Evolutionary conservation across 768 basidiomycete genomes (phyloP).

Genomic region (Suillus placidus): DNA sequence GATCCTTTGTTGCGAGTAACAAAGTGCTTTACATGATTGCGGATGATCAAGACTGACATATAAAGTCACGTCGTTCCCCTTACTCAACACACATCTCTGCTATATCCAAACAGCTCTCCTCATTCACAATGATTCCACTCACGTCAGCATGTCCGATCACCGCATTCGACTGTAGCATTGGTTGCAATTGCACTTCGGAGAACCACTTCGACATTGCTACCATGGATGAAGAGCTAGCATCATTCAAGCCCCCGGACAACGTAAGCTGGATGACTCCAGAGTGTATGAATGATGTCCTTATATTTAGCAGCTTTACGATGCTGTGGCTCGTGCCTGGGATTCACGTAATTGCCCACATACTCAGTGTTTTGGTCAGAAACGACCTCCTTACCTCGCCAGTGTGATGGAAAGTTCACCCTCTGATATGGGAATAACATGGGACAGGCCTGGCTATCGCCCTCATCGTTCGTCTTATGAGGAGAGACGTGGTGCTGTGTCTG

Average conservation of each 20-base stretch:
- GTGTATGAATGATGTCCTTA: neutral
- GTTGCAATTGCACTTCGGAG: conserved; percentile 26
- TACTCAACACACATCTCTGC: neutral
- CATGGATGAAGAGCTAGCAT: conserved; percentile 21
- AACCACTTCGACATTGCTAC: conserved; percentile 28
- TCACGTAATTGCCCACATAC: conserved; percentile 16
- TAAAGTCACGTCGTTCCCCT: neutral
- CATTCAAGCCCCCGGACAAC: conserved; percentile 15
- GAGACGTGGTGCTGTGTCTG: conserved; percentile 22
- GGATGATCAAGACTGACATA: neutral
- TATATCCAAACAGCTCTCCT: no score
- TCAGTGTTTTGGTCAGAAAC: conserved; percentile 21
- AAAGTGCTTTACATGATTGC: neutral
- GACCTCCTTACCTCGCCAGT: conserved; percentile 19
- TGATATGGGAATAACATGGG: conserved; percentile 29
- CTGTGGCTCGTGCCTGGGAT: conserved; percentile 33
- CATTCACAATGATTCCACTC: neutral
- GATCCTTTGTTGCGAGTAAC: neutral
- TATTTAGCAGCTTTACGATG: conserved; percentile 30
- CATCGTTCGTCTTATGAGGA: conserved; percentile 31
- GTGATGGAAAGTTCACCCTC: conserved; percentile 19
- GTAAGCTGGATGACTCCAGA: conserved; percentile 13
- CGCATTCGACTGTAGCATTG: conserved; percentile 18
- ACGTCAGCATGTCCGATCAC: neutral
- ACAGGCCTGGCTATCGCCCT: conserved; percentile 25